Evolutionary conservation across 2,329 filamentous ascomycete genomes (phyloP).

Genomic region (Venturia effusa): DNA sequence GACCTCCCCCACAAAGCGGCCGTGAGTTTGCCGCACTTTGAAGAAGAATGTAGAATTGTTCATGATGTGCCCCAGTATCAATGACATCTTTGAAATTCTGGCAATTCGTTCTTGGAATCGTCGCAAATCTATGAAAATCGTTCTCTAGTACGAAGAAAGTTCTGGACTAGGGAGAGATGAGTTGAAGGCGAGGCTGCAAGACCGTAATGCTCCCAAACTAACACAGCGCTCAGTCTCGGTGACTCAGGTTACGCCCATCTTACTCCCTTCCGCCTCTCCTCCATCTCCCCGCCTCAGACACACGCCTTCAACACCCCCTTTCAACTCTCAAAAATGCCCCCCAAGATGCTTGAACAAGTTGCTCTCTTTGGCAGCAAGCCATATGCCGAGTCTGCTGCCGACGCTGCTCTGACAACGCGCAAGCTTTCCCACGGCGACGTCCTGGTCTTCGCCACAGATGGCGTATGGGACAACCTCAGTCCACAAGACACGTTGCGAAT

Average conservation of each 20-base stretch:
- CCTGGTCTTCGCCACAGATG: slow-evolving; percentile 86
- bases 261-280: slow-evolving; percentile 73
- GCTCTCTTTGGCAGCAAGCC: slow-evolving; percentile 66
- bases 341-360: slow-evolving; percentile 66
- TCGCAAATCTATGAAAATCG: too few relatives aligned
- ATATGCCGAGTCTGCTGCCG: slow-evolving; percentile 71
- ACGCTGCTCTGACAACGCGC: slow-evolving; percentile 71
- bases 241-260: slow-evolving; percentile 90
- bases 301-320: slow-evolving; percentile 98
- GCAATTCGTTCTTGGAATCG: too few relatives aligned
- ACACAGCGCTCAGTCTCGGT: slow-evolving; percentile 46
- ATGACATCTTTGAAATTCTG: too few relatives aligned
- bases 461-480: slow-evolving; percentile 91
- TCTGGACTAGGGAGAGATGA: too few relatives aligned
- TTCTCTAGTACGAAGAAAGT: too few relatives aligned
- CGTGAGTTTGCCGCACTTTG: neutral
- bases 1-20: neutral
- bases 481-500: slow-evolving; percentile 79
- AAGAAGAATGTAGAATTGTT: too few relatives aligned
- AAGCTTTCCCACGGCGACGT: slow-evolving; percentile 81
- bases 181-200: neutral
- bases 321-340: slow-evolving; percentile 81
- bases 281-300: slow-evolving; percentile 75
- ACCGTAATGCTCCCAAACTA: slow-evolving; percentile 4
- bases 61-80: too few relatives aligned